phyloP scores from a whole-genome alignment of 2,329 filamentous ascomycete genomes.

The Diaporthe ilicicola region DNA sequence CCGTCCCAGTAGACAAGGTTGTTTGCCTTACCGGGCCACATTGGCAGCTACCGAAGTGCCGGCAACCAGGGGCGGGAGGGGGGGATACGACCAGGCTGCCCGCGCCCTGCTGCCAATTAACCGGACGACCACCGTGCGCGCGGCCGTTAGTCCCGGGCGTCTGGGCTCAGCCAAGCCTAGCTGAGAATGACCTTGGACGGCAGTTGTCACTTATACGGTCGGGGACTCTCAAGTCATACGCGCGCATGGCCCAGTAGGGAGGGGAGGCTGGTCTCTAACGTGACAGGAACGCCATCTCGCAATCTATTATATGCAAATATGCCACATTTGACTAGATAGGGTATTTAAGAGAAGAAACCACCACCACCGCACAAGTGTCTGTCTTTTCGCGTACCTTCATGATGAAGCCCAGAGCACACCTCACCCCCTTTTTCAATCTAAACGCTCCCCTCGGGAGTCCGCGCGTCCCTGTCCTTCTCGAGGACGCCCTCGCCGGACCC shows the following conservation, averaged over 20 bases:
- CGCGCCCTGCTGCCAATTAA: background rate
- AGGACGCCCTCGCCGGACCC: slow-evolving; percentile 13
- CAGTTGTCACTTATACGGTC: background rate
- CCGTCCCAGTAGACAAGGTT: background rate
- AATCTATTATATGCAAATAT: slow-evolving; percentile 17
- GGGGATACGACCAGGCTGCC: background rate
- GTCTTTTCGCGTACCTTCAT: background rate
- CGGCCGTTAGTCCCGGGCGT: background rate
- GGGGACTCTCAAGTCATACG: background rate
- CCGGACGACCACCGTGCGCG: background rate
- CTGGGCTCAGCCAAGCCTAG: background rate
- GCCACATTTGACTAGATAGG: background rate
- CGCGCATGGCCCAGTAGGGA: background rate
- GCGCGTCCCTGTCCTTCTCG: slow-evolving; percentile 19
- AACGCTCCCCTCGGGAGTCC: slow-evolving; percentile 23
- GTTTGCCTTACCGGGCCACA: background rate
- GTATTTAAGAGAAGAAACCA: background rate
- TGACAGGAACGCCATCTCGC: background rate
- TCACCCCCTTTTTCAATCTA: background rate
- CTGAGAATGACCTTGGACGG: background rate
- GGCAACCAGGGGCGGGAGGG: background rate
- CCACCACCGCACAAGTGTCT: background rate
- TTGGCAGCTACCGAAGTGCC: background rate
- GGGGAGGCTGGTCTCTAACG: background rate
- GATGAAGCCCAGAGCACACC: background rate